Evolutionary conservation across 306 rosid genomes (phyloP), one percentile per base, ranked within the genome.

Genomic region (Malus sylvestris): DNA sequence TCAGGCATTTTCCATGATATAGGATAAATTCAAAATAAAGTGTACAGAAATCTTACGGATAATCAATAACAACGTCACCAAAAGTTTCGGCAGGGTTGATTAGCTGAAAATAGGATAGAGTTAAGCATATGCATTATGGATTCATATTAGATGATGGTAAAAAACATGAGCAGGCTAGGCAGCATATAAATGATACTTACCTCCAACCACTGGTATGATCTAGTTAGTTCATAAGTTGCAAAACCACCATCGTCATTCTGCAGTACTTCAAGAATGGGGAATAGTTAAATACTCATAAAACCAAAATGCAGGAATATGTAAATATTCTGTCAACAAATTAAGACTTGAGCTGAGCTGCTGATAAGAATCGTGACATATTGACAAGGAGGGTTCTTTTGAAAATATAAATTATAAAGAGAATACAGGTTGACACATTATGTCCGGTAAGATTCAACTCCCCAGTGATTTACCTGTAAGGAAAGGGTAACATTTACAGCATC

Each of bases 401-500:
- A 49, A 49, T 49, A 49, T 49, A 15, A 40, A 14, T 49, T 49
- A 49, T 49, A 1, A 49, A 14, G 16, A 49, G 53, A 49, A 14
- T 15, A 49, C 20, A 4, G 53, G 53, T 46, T 49, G 53, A 14
- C 53, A 15, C n/a, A 27, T 18, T 20, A 65, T 35, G 29, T 66
- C 70, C 7, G 11, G 49, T 66, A 15, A 20, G 70, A 66, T 66
- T 6, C 16, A 66, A 66, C 27, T 35, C 25, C 68, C 49, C 52
- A 30, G 52, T 27, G n/a, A 49, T 77, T 40, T 87, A 92, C 97
- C 97, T 92, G 97, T 82, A 92, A 86, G 11, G 96, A 40, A 8
- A 90, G 87, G 65, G 88, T 76, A 81, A 90, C 93, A 76, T 92
- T 92, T 33, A 92, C 92, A 22, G 97, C 87, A 45, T 92, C 88